Evolutionary conservation across 805 yeast species (phyloP).

Genomic region (Saturnispora besseyi): DNA sequence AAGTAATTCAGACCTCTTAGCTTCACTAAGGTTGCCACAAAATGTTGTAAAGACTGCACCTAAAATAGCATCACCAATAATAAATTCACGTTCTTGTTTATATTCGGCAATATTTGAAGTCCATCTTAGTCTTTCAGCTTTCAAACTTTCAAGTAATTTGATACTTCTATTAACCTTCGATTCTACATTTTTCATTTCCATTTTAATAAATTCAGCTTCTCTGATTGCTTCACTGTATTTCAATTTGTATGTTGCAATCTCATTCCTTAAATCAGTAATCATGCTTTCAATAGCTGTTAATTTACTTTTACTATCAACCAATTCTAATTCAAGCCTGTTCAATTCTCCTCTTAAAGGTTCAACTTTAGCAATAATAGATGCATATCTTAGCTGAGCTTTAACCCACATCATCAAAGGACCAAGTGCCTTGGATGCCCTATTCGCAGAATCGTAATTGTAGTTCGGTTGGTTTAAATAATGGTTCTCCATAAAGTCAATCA

Average conservation of each 20-base stretch:
- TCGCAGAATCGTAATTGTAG: conserved; percentile 63
- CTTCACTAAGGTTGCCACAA: conserved; percentile 39
- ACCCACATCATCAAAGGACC: conserved; percentile 91
- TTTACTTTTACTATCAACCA: conserved; percentile 56
- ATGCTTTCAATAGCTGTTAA: conserved; percentile 70
- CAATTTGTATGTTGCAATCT: conserved; percentile 58
- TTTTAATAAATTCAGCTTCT: conserved; percentile 66
- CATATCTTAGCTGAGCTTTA: conserved; percentile 74
- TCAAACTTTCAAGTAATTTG: conserved; percentile 50
- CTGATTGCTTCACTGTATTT: conserved; percentile 68
- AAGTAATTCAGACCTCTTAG: conserved; percentile 26
- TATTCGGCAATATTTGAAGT: conserved; percentile 44
- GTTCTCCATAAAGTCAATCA: conserved; percentile 48
- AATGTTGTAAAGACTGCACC: conserved; percentile 55
- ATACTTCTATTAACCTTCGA: conserved; percentile 54
- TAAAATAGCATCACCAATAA: conserved; percentile 60
- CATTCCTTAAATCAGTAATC: conserved; percentile 63
- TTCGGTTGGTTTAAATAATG: conserved; percentile 54
- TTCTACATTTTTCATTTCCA: conserved; percentile 58
- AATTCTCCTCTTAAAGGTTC: conserved; percentile 72
- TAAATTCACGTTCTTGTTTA: conserved; percentile 31
- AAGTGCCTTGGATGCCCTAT: conserved; percentile 90
- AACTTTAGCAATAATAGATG: conserved; percentile 57
- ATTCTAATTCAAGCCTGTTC: conserved; percentile 44
- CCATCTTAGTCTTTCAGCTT: conserved; percentile 72